Evolutionary conservation across 495 filamentous ascomycete genomes (phyloP), one percentile per base, ranked within the genome.

Genomic region (Podospora comata): DNA sequence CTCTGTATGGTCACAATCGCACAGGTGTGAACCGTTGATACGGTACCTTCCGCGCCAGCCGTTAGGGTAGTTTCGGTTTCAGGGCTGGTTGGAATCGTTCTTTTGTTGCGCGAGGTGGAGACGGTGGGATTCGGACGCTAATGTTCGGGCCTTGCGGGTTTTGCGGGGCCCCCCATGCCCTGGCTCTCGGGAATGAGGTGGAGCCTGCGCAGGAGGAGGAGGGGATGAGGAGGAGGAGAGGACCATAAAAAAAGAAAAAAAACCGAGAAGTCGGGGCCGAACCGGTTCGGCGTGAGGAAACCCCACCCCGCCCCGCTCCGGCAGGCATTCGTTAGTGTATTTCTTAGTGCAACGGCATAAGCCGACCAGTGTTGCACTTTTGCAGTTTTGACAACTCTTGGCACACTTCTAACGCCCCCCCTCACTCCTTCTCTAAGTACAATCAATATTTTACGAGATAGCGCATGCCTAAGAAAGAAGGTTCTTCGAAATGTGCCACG

Each of bases 41-140:
- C 39, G 3, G 30, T 32, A 32, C 7, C 30, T 32, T 32, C 3
- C 5, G 30, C 39, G 7, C 1, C 39, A 11, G 7, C 39, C 39
- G 39, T 58, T 13, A 20, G 56, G 20, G 19, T 32, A 30, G 60
- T 62, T n/a, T 19, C 16, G 23, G 60, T 32, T 48, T 48, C 39
- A 48, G 39, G 39, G 39, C 18, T 5, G 6, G 60, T 62, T 62
- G 60, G 20, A 9, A 27, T 4, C 18, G 26, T 63, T 39, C 20
- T 48, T 48, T 63, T 63, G 32, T 39, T 63, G 61, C 61, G 61
- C 61, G 61, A 16, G 61, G 61, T 63, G 61, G 61, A 19, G 61
- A 9, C 61, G 9, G 39, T 48, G 39, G 39, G 39, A 48, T 48
- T 48, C 32, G 61, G 20, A 32, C 61, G 32, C 16, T 63, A 34